These are phyloP conservation scores for Labyrinthula sp. DNA, from an alignment of 352 stramenopile genomes.

Conservation along the genomic window DNA sequence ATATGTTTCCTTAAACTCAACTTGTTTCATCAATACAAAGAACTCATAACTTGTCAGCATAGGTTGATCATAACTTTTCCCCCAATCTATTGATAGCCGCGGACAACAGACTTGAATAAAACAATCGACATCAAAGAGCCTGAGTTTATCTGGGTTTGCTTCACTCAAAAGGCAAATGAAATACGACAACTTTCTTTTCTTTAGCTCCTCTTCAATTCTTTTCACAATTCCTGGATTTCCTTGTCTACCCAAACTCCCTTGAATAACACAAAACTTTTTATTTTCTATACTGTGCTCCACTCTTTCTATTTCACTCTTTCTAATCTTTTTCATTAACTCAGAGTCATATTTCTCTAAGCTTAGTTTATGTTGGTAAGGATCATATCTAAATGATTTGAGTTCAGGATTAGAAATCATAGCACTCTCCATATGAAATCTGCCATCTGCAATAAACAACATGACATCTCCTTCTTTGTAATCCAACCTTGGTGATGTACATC, in stretches of 20 bases:
- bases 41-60: conserved; percentile 89
- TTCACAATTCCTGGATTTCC: conserved; percentile 88
- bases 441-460: conserved; percentile 94
- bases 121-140: conserved; percentile 60
- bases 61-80: conserved; percentile 78
- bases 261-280: conserved; percentile 81
- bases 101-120: conserved; percentile 98
- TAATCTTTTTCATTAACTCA: conserved; percentile 73
- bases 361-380: conserved; percentile 90
- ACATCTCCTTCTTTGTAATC: conserved; percentile 51
- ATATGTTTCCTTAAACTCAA: conserved; percentile 58
- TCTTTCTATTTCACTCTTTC: conserved; percentile 39
- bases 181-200: conserved; percentile 56
- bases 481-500: conserved; percentile 85
- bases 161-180: conserved; percentile 89
- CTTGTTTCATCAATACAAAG: conserved; percentile 72
- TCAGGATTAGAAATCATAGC: conserved; percentile 95
- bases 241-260: conserved; percentile 93
- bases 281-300: conserved; percentile 37
- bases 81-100: conserved; percentile 93
- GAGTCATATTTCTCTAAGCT: conserved; percentile 89
- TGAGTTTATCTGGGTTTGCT: conserved; percentile 73
- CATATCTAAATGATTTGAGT: conserved; percentile 82
- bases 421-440: conserved; percentile 93
- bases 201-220: conserved; percentile 61